Conservation (phyloP, 2,329 filamentous ascomycete genomes). For the Plenodomus tracheiphilus region DNA sequence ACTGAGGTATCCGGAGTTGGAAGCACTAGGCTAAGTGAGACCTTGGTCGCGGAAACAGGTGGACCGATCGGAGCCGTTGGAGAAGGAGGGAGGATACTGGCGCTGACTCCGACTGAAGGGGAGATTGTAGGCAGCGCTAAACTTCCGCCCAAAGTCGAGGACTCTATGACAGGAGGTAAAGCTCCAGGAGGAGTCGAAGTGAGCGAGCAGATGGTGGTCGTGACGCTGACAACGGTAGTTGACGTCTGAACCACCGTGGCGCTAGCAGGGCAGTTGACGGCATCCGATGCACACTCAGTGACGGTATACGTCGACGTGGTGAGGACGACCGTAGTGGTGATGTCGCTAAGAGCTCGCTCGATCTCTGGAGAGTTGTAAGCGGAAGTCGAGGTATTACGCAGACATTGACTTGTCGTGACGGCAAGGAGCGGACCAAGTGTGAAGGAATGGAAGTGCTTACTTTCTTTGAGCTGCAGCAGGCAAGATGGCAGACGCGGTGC, state of each 20-base stretch:
- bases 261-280: constrained; percentile 42
- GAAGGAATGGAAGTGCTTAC: constrained; percentile 5
- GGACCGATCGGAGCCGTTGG: constrained; percentile 4
- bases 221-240: constrained; percentile 40
- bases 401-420: too few species aligned
- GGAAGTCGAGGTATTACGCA: background rate
- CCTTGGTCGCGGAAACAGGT: background rate
- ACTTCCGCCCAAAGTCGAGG: constrained; percentile 7
- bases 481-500: constrained; percentile 22
- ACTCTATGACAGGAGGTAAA: constrained; percentile 6
- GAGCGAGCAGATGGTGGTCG: constrained; percentile 49
- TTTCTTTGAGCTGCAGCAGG: constrained; percentile 25
- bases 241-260: constrained; percentile 44
- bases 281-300: constrained; percentile 44
- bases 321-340: constrained; percentile 44
- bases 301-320: constrained; percentile 46
- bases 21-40: background rate
- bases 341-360: constrained; percentile 22
- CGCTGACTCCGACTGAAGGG: constrained; percentile 1
- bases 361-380: constrained; percentile 14
- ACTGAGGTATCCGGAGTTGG: background rate
- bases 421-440: background rate
- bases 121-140: constrained; percentile 8
- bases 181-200: constrained; percentile 20
- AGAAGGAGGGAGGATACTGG: constrained; percentile 10